Conservation (phyloP, 208 protist species). For the Tritrichomonas foetus region DNA sequence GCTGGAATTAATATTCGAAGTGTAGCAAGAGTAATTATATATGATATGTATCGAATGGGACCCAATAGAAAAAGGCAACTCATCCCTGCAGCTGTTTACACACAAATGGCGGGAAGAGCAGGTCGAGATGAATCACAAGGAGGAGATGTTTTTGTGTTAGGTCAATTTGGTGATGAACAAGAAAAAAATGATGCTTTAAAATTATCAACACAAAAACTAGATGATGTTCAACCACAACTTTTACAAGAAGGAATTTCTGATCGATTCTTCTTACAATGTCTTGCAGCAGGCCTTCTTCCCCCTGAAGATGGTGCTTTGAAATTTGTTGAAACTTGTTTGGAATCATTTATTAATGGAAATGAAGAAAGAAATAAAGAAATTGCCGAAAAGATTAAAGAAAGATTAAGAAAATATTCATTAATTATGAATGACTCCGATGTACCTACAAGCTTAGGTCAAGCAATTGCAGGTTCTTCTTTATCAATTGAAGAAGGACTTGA, state of each 20-base stretch:
- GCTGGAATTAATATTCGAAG: conserved; percentile 13
- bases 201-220: not conserved
- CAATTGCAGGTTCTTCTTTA: not conserved
- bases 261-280: not conserved
- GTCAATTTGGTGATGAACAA: not conserved
- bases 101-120: conserved; percentile 29
- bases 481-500: conserved; percentile 20
- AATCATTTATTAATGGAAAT: not conserved
- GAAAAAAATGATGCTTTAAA: not conserved
- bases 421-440: too few relatives aligned
- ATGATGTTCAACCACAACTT: not conserved
- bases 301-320: not conserved
- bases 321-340: not conserved
- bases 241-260: not conserved
- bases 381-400: too few relatives aligned
- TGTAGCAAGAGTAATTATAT: not conserved
- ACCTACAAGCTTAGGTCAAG: not conserved
- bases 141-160: not conserved
- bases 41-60: not conserved
- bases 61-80: not conserved
- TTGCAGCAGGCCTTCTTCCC: not conserved
- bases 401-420: too few relatives aligned
- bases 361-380: too few relatives aligned
- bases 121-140: not conserved
- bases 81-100: not conserved